A percentile compares a stretch with the other conserved stretches of the same genome.
Evolutionary conservation across 495 filamentous ascomycete species (phyloP).

Genomic region (Pseudotulostoma volvatum): DNA sequence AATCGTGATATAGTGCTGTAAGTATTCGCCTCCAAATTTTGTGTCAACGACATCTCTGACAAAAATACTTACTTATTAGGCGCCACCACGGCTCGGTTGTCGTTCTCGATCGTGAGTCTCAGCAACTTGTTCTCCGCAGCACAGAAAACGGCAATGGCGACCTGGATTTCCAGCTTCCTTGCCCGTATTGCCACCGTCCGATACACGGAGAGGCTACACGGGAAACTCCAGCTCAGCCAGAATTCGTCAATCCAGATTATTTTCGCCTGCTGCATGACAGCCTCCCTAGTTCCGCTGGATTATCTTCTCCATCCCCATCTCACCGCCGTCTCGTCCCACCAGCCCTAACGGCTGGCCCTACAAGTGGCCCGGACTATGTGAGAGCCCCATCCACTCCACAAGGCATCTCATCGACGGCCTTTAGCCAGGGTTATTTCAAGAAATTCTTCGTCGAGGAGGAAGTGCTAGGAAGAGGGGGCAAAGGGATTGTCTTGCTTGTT

Average conservation of each 20-base stretch:
- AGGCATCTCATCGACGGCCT: constrained; percentile 69
- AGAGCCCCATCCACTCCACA: constrained; percentile 36
- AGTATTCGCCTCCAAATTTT: constrained; percentile 10
- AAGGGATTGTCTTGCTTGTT: constrained; percentile 85
- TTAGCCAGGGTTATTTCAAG: constrained; percentile 82
- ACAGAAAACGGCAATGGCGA: constrained; percentile 27
- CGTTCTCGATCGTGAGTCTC: constrained; percentile 70
- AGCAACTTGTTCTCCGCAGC: constrained; percentile 66
- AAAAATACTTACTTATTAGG: constrained; percentile 25
- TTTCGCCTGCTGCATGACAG: constrained; percentile 77
- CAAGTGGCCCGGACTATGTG: constrained; percentile 25
- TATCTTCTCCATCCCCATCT: constrained; percentile 34
- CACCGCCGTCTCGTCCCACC: constrained; percentile 36
- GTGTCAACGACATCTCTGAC: neutral
- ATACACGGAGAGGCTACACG: constrained; percentile 36
- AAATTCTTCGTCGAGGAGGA: constrained; percentile 79
- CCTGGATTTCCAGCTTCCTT: constrained; percentile 38
- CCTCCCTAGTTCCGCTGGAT: constrained; percentile 31
- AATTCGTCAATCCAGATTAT: constrained; percentile 78
- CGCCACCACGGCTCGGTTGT: constrained; percentile 88
- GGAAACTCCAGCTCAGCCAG: constrained; percentile 29
- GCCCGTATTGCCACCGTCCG: constrained; percentile 78
- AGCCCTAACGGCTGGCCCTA: constrained; percentile 23
- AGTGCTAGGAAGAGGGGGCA: constrained; percentile 77
- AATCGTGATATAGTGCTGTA: constrained; percentile 37